These are phyloP conservation scores for Stagonosporopsis cucurbitacearum DNA, from an alignment of 2,329 filamentous ascomycete species.

Conservation along the genomic window DNA sequence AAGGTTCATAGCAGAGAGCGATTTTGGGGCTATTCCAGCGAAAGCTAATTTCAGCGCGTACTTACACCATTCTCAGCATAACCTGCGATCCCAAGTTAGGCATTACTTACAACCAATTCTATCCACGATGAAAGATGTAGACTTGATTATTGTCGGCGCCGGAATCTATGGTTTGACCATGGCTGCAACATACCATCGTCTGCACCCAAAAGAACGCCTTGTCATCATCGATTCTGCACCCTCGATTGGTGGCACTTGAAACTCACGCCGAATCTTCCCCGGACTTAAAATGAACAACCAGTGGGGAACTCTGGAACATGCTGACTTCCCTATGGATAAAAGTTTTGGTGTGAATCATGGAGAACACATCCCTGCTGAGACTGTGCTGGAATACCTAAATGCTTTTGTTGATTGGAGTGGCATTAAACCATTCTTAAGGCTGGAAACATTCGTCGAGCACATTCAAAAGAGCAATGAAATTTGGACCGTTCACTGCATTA, in stretches of 20 bases:
- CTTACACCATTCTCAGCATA: background rate
- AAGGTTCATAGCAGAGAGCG: no score
- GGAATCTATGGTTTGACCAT: background rate
- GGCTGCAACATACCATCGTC: background rate
- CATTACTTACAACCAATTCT: background rate
- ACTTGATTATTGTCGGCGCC: background rate
- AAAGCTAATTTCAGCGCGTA: background rate
- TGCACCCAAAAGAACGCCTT: background rate
- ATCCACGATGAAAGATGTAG: background rate
- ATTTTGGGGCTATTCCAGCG: no score
- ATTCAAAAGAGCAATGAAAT: background rate
- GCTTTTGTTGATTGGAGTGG: background rate
- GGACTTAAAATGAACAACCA: background rate
- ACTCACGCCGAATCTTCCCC: background rate
- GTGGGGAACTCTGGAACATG: background rate
- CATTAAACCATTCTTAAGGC: background rate
- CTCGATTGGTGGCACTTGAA: background rate
- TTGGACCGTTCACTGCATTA: background rate
- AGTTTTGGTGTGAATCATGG: background rate
- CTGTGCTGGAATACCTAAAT: background rate
- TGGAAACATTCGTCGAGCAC: background rate
- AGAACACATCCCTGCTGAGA: background rate
- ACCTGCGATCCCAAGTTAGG: background rate
- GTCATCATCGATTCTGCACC: background rate
- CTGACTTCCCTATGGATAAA: background rate